These are phyloP conservation scores for Carpinus fangiana DNA, from an alignment of 306 rosid genomes.

Conservation along the genomic window DNA sequence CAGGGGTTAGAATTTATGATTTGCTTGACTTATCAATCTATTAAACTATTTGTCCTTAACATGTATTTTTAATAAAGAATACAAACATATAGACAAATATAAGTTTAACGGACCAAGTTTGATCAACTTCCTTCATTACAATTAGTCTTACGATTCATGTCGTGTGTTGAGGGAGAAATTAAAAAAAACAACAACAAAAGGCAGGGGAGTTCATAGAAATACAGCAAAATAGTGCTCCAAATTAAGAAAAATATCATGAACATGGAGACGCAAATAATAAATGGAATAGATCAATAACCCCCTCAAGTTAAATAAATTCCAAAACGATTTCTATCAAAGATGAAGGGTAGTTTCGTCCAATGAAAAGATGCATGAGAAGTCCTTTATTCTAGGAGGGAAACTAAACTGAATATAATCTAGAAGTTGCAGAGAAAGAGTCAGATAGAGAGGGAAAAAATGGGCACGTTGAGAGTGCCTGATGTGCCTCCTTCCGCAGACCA, in stretches of 20 bases:
- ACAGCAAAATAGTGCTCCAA: neutral
- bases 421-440: conserved; percentile 5
- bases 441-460: conserved; percentile 37
- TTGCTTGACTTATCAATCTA: neutral
- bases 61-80: no score
- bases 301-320: neutral
- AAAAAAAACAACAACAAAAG: neutral
- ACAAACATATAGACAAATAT: no score
- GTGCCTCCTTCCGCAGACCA: conserved; percentile 68
- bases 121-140: no score
- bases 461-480: conserved; percentile 65
- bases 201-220: neutral
- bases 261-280: neutral
- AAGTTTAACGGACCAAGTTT: no score
- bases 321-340: neutral
- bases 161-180: no score
- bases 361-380: neutral
- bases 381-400: conserved; percentile 20
- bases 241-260: neutral
- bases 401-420: conserved; percentile 1
- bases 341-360: conserved; percentile 32
- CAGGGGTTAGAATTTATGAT: neutral
- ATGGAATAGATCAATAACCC: neutral
- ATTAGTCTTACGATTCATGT: neutral
- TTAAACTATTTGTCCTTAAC: no score